Conservation (phyloP, 129 eudicot genomes). For the Saussurea involucrata region DNA sequence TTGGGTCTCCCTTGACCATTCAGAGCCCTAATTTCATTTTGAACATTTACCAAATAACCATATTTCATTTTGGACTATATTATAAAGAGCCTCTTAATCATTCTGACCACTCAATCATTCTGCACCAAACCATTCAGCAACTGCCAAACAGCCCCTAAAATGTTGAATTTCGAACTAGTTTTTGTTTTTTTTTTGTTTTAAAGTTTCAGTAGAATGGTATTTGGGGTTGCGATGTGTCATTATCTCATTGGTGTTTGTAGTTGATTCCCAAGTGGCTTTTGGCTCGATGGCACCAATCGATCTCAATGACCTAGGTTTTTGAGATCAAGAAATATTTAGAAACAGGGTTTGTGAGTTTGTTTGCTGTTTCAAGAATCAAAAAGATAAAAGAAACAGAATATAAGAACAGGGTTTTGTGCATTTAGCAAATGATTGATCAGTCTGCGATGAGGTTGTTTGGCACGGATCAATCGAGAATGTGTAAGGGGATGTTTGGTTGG, state of each 20-base stretch:
- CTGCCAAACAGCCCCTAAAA: too few species aligned
- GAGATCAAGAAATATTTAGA: background rate
- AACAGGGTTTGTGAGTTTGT: background rate
- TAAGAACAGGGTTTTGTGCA: background rate
- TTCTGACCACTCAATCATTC: too few species aligned
- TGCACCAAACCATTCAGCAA: too few species aligned
- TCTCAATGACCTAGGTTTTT: background rate
- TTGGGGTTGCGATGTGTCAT: background rate
- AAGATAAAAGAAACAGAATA: background rate
- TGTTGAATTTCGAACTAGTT: background rate
- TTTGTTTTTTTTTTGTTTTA: background rate
- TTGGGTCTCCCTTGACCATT: too few species aligned
- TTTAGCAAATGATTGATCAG: background rate
- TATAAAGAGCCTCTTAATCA: too few species aligned
- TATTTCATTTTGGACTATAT: too few species aligned
- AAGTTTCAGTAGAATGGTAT: background rate
- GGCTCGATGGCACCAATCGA: background rate
- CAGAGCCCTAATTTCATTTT: too few species aligned
- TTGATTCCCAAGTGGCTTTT: background rate
- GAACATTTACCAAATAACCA: too few species aligned
- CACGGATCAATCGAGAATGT: background rate
- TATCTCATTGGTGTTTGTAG: background rate
- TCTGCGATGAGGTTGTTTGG: too few species aligned
- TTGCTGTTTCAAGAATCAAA: background rate
- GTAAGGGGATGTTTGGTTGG: background rate